Evolutionary conservation across 2,329 filamentous ascomycete species (phyloP), one percentile per base, ranked within the genome.

Genomic region (Parastagonospora nodorum): DNA sequence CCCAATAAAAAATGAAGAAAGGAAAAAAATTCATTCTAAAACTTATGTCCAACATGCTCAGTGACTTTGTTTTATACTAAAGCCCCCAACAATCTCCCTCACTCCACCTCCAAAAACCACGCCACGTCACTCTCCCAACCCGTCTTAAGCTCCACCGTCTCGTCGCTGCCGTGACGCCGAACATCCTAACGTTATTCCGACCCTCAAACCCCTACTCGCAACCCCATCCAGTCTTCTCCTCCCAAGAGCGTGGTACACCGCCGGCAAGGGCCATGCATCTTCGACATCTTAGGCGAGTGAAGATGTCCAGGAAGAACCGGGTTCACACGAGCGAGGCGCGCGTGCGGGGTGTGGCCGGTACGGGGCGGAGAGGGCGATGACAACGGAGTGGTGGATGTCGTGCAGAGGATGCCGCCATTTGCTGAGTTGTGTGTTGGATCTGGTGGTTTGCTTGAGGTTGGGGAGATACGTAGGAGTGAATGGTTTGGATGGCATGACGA

Each of bases 261-360:
- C 87, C 75, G 94, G 89, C 80, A 93, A 94, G 7, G 93, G 82
- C 92, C 91, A 96, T 24, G 90, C 95, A n/a, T n/a, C n/a, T n/a
- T n/a, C n/a, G n/a, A n/a, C n/a, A n/a, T n/a, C n/a, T n/a, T n/a
- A n/a, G n/a, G 54, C 96, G 75, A 40, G 88, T 84, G 77, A 96
- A 96, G 72, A 96, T 88, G 50, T 92, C 92, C 45, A 96, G 78
- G 77, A 95, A 93, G 76, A 88, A 94, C 47, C 92, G 81, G 32
- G 90, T 95, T 91, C 91, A 95, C 14, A 95, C 89, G 29, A 27
- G 86, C 88, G 12, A 95, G 82, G 83, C 90, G 90, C 55, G 85
- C 82, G 74, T 96, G 92, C 73, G 94, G 90, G 78, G 78, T 96
- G 92, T 73, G 95, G 91, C 63, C 88, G 91, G 78, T 96, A 91